A percentile compares a stretch with the other conserved stretches of the same genome.
These are phyloP conservation scores for Tetrahymena borealis DNA, from an alignment of 73 alveolate genomes.

Conservation along the genomic window DNA sequence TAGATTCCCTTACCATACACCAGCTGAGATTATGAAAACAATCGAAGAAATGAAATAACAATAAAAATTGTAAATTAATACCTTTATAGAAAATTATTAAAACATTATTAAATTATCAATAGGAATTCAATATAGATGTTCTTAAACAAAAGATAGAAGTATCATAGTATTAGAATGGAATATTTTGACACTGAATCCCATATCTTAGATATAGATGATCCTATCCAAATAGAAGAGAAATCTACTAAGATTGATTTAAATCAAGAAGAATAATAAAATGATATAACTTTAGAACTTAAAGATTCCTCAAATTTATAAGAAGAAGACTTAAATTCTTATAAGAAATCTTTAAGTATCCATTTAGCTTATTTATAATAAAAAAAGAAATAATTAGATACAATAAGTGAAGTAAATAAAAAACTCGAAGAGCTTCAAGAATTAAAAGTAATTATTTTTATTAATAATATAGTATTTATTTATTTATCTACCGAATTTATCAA, in stretches of 20 bases:
- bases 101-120: background rate
- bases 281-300: background rate
- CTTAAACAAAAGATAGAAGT: background rate
- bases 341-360: background rate
- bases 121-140: background rate
- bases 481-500: background rate
- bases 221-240: too few species aligned
- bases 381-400: background rate
- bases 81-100: too few species aligned
- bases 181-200: background rate
- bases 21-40: background rate
- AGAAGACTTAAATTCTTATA: background rate
- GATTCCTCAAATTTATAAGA: background rate
- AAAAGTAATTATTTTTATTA: background rate
- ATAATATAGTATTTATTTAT: background rate
- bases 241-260: too few species aligned
- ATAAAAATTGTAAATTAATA: background rate
- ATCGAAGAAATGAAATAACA: background rate
- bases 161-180: background rate
- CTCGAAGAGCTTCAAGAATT: background rate
- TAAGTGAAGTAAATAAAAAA: background rate
- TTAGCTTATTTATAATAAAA: background rate
- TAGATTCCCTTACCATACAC: background rate
- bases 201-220: too few species aligned
- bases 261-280: background rate